A percentile compares a stretch with the other conserved stretches of the same genome.
These are phyloP conservation scores for Pichia cephalocereana DNA, from an alignment of 805 yeast species.

Conservation along the genomic window DNA sequence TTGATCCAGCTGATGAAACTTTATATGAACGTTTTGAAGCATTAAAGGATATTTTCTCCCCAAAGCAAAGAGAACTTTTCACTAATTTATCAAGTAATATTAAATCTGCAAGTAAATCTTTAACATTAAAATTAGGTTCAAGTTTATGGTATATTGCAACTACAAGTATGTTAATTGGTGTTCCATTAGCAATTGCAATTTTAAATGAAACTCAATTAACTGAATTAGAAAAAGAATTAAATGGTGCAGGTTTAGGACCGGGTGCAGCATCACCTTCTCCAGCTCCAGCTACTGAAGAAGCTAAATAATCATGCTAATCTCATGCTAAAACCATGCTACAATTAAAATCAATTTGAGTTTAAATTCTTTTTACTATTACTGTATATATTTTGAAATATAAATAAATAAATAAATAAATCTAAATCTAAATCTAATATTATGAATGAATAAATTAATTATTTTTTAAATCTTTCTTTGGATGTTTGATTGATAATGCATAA, in stretches of 20 bases:
- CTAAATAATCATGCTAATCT: not conserved
- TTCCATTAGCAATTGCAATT: conserved; percentile 84
- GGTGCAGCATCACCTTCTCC: conserved; percentile 9
- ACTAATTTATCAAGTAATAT: conserved; percentile 19
- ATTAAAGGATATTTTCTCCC: conserved; percentile 84
- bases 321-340: too few relatives aligned
- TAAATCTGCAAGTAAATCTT: conserved; percentile 34
- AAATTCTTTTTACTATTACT: not conserved
- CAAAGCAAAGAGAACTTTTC: conserved; percentile 61
- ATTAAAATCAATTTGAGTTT: too few relatives aligned
- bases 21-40: conserved; percentile 82
- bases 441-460: not conserved
- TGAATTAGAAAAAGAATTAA: conserved; percentile 87
- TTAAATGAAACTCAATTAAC: conserved; percentile 87
- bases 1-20: conserved; percentile 70
- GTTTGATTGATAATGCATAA: conserved; percentile 76
- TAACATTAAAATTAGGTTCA: conserved; percentile 57
- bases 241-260: conserved; percentile 10
- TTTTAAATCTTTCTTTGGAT: conserved; percentile 41
- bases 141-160: conserved; percentile 82
- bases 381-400: not conserved
- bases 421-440: not conserved
- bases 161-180: conserved; percentile 77
- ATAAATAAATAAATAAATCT: not conserved
- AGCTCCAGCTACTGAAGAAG: conserved; percentile 8